Evolutionary conservation across 1,139 yeast species (phyloP), one percentile per base, ranked within the genome.

Genomic region (Geotrichum cucujoidarum): DNA sequence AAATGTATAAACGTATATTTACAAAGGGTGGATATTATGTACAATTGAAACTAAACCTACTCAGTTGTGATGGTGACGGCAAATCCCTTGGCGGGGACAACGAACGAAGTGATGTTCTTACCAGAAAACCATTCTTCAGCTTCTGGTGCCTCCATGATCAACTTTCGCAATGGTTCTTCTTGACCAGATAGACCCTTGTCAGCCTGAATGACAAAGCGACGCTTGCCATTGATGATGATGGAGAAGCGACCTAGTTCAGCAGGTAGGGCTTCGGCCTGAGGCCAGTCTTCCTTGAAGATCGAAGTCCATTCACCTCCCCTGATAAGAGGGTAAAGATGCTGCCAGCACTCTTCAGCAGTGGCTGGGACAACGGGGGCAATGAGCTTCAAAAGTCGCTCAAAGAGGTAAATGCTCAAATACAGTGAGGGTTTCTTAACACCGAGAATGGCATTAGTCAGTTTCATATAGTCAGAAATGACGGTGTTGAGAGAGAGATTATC

Each of bases 401-500:
- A 74, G 0, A 78, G 69, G 45, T 77, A 75, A 45, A 66, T 47
- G 13, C 69, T 54, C 11, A 74, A 50, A 55, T 58, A 53, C 60
- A 60, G 38, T 66, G 67, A 62, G 0, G 71, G 59, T 7, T 64
- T 61, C 11, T 68, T 46, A 0, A 77, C 74, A 13, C 64, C 59
- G 1, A 66, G 60, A 8, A 89, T 61, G 1, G 72, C 57, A 56
- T 82, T 82, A 1, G 95, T 83, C 47, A 83, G 66, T 59, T 89
- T 92, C 96, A 89, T 92, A 60, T 81, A 83, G 61, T 88, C 95
- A 0, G 97, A 86, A 27, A 92, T 77, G 4, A 88, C 80, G 0
- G 97, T 90, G 64, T 92, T 92, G 62, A 90, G 71, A 0, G 92
- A 74, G 38, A 84, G 67, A 1, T 78, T 75, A 0, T 69, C 71